Percentiles rank a stretch among this genome's conserved stretches.
phyloP scores from a whole-genome alignment of 192 early-diverging fungal species.

The Backusella australiensis region DNA sequence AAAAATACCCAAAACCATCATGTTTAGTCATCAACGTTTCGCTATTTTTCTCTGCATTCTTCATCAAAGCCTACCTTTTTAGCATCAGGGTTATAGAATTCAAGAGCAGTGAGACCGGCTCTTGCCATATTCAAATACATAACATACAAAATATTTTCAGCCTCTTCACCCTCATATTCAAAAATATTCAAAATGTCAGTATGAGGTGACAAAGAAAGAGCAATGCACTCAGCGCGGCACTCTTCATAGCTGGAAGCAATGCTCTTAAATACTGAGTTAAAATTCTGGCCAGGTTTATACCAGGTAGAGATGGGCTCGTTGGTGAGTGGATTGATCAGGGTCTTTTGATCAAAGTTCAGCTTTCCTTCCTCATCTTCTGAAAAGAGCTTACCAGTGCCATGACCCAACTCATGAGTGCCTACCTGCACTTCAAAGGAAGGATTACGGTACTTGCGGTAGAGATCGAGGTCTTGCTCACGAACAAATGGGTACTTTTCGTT shows the following conservation, averaged over 20 bases:
- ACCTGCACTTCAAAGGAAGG: conserved; percentile 60
- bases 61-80: conserved; percentile 28
- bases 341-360: conserved; percentile 51
- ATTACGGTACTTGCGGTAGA: conserved; percentile 39
- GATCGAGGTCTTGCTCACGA: conserved; percentile 40
- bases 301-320: conserved; percentile 43
- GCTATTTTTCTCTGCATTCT: background rate
- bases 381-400: conserved; percentile 61
- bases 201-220: conserved; percentile 36
- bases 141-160: conserved; percentile 48
- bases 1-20: background rate
- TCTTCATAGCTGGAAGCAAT: conserved; percentile 47
- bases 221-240: conserved; percentile 59
- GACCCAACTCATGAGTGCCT: conserved; percentile 59
- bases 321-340: conserved; percentile 42
- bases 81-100: conserved; percentile 47
- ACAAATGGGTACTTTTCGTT: conserved; percentile 52
- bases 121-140: conserved; percentile 58
- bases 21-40: conserved; percentile 3
- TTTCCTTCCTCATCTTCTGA: conserved; percentile 48
- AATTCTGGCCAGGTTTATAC: conserved; percentile 62
- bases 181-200: conserved; percentile 54
- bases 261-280: conserved; percentile 50
- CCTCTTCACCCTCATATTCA: conserved; percentile 41
- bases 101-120: conserved; percentile 50